Conservation (phyloP, 2,329 filamentous ascomycete genomes). For the Botrytis deweyae region DNA sequence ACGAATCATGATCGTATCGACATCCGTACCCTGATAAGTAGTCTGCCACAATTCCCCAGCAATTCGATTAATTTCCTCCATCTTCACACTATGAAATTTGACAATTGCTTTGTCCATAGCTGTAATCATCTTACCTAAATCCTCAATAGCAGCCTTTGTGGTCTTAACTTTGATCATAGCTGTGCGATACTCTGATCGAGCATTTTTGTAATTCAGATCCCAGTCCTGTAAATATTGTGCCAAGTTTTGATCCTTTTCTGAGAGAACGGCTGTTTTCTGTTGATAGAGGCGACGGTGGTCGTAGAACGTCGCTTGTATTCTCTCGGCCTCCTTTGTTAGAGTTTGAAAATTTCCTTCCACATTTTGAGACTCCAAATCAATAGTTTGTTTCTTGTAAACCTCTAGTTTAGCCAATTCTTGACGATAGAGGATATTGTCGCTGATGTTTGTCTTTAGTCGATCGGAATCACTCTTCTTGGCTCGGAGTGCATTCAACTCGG, state of each 20-base stretch:
- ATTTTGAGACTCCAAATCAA: slow-evolving; percentile 72
- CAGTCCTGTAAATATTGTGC: slow-evolving; percentile 72
- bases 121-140: slow-evolving; percentile 76
- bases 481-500: slow-evolving; percentile 73
- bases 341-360: slow-evolving; percentile 79
- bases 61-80: slow-evolving; percentile 97
- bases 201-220: slow-evolving; percentile 83
- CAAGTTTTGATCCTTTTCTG: slow-evolving; percentile 73
- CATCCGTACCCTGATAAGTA: slow-evolving; percentile 95
- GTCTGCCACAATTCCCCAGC: slow-evolving; percentile 95
- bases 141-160: slow-evolving; percentile 89
- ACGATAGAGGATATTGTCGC: slow-evolving; percentile 84
- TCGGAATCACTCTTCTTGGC: slow-evolving; percentile 77
- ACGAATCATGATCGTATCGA: slow-evolving; percentile 93
- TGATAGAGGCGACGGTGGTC: slow-evolving; percentile 74
- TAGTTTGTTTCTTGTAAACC: slow-evolving; percentile 66
- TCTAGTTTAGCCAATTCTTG: slow-evolving; percentile 69
- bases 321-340: slow-evolving; percentile 66
- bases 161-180: slow-evolving; percentile 87
- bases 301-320: slow-evolving; percentile 67
- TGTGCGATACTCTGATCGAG: slow-evolving; percentile 77
- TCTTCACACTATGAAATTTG: slow-evolving; percentile 93
- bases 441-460: slow-evolving; percentile 80
- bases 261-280: slow-evolving; percentile 46
- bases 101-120: slow-evolving; percentile 96